Conservation (phyloP, 2,329 filamentous ascomycete species). For the Trichophyton verrucosum region DNA sequence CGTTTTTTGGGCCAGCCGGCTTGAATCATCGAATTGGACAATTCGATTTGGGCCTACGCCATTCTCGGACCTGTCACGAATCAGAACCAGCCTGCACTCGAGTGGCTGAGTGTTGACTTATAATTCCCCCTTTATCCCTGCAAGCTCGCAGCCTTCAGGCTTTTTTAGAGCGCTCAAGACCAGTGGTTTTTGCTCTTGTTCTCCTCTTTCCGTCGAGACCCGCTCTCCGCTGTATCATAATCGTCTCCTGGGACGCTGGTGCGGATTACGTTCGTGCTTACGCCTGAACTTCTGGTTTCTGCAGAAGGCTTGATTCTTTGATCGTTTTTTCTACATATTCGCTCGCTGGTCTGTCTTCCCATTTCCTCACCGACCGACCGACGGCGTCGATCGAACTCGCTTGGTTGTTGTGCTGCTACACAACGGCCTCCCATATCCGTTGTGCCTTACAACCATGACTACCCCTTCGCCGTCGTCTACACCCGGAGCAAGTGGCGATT, state of each 20-base stretch:
- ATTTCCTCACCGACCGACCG: neutral
- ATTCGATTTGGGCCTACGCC: neutral
- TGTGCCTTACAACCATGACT: neutral
- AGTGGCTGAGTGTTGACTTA: neutral
- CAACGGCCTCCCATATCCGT: neutral
- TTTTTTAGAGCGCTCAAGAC: neutral
- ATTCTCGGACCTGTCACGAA: neutral
- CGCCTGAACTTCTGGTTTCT: neutral
- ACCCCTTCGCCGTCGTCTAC: neutral
- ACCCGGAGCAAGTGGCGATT: constrained; percentile 18
- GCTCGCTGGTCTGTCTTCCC: neutral
- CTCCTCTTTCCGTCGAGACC: constrained; percentile 3
- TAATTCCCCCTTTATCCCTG: neutral
- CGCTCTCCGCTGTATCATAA: neutral
- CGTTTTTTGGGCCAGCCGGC: neutral
- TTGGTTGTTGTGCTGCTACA: neutral
- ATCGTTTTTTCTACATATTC: neutral
- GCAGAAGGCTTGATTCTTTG: neutral
- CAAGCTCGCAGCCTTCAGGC: neutral
- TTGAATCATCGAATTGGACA: neutral
- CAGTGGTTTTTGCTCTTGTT: neutral
- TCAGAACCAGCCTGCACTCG: neutral
- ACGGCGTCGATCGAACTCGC: constrained; percentile 2
- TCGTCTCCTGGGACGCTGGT: neutral
- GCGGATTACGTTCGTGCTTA: neutral